Evolutionary conservation across 2,329 filamentous ascomycete species (phyloP).

Genomic region (Arthrocladium fulminans): DNA sequence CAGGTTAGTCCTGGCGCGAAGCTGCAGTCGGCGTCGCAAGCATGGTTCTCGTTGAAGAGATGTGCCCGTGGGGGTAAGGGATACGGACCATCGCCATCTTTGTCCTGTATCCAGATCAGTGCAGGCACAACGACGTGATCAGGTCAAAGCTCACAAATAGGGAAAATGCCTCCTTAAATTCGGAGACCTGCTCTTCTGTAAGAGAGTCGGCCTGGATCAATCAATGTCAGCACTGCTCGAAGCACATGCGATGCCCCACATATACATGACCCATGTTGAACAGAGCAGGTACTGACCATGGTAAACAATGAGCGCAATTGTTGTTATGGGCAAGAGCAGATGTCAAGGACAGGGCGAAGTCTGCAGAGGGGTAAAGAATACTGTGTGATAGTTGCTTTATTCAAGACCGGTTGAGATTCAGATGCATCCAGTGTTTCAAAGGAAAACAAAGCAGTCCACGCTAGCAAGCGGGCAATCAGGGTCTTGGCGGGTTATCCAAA

Average conservation of each 20-base stretch:
- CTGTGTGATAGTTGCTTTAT: not conserved
- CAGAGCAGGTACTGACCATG: not conserved
- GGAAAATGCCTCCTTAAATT: constrained; percentile 99
- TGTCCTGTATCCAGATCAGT: constrained; percentile 52
- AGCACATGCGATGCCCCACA: not conserved
- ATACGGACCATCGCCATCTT: constrained; percentile 80
- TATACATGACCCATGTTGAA: constrained; percentile 3
- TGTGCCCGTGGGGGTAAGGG: constrained; percentile 4
- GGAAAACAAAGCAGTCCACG: not conserved
- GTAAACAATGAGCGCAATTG: not conserved
- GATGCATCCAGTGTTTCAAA: not conserved
- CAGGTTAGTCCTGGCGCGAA: not conserved
- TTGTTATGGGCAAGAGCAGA: not conserved
- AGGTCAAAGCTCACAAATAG: constrained; percentile 73
- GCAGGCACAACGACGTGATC: not conserved
- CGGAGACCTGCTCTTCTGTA: constrained; percentile 99
- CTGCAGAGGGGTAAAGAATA: not conserved
- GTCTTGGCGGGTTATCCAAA: not conserved
- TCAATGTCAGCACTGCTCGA: constrained; percentile 28
- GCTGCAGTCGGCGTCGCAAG: not conserved
- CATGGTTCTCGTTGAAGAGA: not conserved
- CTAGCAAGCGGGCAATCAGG: not conserved
- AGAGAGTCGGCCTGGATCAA: constrained; percentile 78
- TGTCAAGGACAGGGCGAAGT: not conserved
- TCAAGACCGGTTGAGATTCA: not conserved